Conservation (phyloP, 148 eudicot species). For the Agrostemma githago region DNA sequence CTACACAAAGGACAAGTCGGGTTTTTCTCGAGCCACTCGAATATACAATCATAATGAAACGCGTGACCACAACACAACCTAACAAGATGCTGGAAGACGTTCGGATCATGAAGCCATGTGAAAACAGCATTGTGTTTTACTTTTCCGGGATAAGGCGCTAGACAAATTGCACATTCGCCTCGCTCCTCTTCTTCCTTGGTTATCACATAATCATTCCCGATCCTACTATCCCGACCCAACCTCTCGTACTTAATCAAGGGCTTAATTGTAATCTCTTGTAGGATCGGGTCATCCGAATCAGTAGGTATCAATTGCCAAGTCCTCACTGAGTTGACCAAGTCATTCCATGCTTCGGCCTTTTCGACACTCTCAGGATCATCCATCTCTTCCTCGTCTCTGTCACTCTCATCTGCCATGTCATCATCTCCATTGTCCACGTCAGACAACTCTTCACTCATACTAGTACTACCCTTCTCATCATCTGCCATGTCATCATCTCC, state of each 20-base stretch:
- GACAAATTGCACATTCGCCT: neutral
- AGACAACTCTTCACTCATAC: too few species aligned
- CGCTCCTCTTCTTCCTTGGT: neutral
- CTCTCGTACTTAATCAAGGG: neutral
- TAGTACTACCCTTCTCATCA: too few species aligned
- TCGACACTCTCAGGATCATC: neutral
- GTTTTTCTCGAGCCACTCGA: neutral
- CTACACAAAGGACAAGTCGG: neutral
- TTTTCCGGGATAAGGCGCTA: neutral
- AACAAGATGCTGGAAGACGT: neutral
- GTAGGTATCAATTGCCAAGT: neutral
- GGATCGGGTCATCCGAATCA: neutral
- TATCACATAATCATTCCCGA: neutral
- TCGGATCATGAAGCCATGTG: neutral
- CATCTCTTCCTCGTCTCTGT: too few species aligned
- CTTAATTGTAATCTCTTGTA: neutral
- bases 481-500: too few species aligned
- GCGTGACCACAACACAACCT: neutral
- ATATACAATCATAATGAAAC: neutral
- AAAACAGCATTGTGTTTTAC: neutral
- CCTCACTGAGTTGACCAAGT: neutral
- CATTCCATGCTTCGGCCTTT: neutral
- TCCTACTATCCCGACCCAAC: neutral
- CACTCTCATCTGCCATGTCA: too few species aligned
- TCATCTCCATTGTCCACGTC: too few species aligned